phyloP scores from a whole-genome alignment of 2,329 filamentous ascomycete species.

The Ciborinia camelliae region DNA sequence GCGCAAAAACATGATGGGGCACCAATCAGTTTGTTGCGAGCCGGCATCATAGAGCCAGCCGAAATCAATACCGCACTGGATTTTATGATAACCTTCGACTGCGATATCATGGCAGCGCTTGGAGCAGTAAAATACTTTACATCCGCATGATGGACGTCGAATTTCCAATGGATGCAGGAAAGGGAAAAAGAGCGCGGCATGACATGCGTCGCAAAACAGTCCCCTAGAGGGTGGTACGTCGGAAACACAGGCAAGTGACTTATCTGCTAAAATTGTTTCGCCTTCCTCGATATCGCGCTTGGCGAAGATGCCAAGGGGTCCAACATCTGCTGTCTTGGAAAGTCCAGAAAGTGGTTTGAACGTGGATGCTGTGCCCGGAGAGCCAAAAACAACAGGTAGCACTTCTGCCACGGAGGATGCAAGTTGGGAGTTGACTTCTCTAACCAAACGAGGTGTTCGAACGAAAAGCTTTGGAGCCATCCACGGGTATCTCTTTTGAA shows the following conservation, averaged over 20 bases:
- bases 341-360: not conserved
- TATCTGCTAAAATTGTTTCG: constrained; percentile 31
- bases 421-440: constrained; percentile 26
- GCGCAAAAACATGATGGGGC: constrained; percentile 27
- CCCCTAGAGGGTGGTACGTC: constrained; percentile 21
- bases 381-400: constrained; percentile 24
- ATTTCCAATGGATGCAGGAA: constrained; percentile 18
- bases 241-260: constrained; percentile 22
- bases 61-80: constrained; percentile 30
- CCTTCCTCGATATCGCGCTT: constrained; percentile 27
- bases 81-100: constrained; percentile 27
- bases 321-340: constrained; percentile 25
- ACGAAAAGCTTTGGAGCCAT: constrained; percentile 26
- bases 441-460: constrained; percentile 25
- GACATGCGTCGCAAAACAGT: constrained; percentile 32
- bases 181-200: constrained; percentile 23
- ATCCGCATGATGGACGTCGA: constrained; percentile 26
- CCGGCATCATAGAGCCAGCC: constrained; percentile 26
- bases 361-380: not conserved
- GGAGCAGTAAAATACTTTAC: constrained; percentile 30
- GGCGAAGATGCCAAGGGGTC: constrained; percentile 34
- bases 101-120: constrained; percentile 26
- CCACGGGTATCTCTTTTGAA: constrained; percentile 34
- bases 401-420: constrained; percentile 20
- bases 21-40: constrained; percentile 20